A percentile compares a stretch with the other conserved stretches of the same genome.
Evolutionary conservation across 2,329 filamentous ascomycete species (phyloP).

Genomic region (Trichophyton mentagrophytes): DNA sequence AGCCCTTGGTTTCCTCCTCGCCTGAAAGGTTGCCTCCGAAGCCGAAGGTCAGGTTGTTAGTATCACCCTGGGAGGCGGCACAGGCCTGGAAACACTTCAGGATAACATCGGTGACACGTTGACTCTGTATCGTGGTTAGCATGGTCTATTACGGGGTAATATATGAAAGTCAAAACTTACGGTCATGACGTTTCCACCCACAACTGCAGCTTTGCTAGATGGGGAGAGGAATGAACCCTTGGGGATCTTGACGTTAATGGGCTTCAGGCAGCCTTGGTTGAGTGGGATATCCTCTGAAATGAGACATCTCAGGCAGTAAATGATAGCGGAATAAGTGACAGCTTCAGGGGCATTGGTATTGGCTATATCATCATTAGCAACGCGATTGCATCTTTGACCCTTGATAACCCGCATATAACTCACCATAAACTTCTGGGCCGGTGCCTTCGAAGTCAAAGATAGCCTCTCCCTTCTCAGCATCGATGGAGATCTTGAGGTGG

Average conservation of each 20-base stretch:
- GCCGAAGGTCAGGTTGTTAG: conserved; percentile 67
- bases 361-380: conserved; percentile 21
- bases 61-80: conserved; percentile 62
- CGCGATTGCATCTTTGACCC: neutral
- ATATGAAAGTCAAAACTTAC: conserved; percentile 14
- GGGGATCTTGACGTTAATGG: conserved; percentile 59
- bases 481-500: conserved; percentile 56
- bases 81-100: conserved; percentile 63
- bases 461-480: conserved; percentile 57
- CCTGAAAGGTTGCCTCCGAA: conserved; percentile 54
- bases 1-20: conserved; percentile 46
- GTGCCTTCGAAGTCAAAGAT: conserved; percentile 67
- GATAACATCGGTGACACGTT: conserved; percentile 66
- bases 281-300: conserved; percentile 67
- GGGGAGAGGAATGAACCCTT: conserved; percentile 58
- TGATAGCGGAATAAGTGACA: conserved; percentile 67
- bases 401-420: conserved; percentile 10
- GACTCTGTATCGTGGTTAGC: conserved; percentile 30
- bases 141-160: neutral
- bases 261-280: conserved; percentile 67
- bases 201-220: conserved; percentile 59
- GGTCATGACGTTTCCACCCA: conserved; percentile 69
- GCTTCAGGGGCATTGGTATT: conserved; percentile 69
- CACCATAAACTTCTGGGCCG: conserved; percentile 59
- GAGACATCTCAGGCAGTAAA: conserved; percentile 64